Evolutionary conservation across 176 grass and related monocot species (phyloP).

Genomic region (Triticum urartu): DNA sequence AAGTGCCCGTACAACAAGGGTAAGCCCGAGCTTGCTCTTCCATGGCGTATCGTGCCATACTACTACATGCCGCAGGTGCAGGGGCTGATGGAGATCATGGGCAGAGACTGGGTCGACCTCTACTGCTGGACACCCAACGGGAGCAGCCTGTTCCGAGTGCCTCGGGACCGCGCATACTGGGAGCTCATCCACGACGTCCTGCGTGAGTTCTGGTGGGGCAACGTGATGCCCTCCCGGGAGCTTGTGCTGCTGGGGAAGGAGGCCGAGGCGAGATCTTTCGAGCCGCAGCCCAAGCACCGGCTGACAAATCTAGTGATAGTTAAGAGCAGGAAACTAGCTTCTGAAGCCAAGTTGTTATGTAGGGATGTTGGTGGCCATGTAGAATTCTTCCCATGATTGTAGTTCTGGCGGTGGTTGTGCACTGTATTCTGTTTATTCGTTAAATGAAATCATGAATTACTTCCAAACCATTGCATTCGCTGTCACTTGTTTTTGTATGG

Average conservation of each 20-base stretch:
- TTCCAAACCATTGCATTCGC: background rate
- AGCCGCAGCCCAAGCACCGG: constrained; percentile 65
- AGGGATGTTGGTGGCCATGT: constrained; percentile 89
- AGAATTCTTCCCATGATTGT: constrained; percentile 83
- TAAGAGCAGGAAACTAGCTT: constrained; percentile 77
- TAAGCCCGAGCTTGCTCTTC: constrained; percentile 83
- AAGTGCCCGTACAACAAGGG: constrained; percentile 99
- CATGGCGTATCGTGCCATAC: constrained; percentile 78
- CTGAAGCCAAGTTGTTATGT: constrained; percentile 73
- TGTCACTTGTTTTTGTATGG: background rate
- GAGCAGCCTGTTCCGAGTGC: constrained; percentile 70
- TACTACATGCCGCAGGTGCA: constrained; percentile 99
- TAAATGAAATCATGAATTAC: constrained; percentile 23
- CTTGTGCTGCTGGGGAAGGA: constrained; percentile 53
- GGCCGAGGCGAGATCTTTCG: constrained; percentile 58
- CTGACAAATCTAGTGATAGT: constrained; percentile 68
- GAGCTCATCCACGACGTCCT: constrained; percentile 76
- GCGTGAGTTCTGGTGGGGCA: constrained; percentile 85
- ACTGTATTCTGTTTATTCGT: constrained; percentile 45
- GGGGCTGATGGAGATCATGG: constrained; percentile 98
- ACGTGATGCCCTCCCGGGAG: constrained; percentile 79
- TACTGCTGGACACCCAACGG: constrained; percentile 98
- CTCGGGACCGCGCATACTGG: constrained; percentile 73
- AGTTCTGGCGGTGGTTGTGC: constrained; percentile 28
- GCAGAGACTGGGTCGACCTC: constrained; percentile 88